phyloP scores from a whole-genome alignment of 1,139 yeast species.

The Taphrina sp. region DNA sequence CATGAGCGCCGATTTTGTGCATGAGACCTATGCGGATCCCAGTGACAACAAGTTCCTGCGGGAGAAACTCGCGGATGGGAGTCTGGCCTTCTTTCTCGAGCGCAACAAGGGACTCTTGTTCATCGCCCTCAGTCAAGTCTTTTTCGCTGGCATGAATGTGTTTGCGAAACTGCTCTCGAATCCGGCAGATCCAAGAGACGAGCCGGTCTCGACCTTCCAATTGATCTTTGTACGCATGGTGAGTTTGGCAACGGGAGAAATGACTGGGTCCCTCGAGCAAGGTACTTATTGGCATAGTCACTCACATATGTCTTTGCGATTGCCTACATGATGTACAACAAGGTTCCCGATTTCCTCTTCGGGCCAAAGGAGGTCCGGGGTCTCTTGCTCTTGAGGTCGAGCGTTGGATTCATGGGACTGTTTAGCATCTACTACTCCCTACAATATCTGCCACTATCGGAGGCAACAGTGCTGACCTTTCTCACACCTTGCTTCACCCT shows the following conservation, averaged over 20 bases:
- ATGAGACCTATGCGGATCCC: conserved; percentile 24
- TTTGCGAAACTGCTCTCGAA: conserved; percentile 70
- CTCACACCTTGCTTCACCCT: conserved; percentile 76
- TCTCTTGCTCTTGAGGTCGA: conserved; percentile 62
- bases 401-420: conserved; percentile 75
- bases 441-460: conserved; percentile 69
- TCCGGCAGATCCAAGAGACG: conserved; percentile 50
- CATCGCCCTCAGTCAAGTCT: conserved; percentile 51
- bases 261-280: conserved; percentile 44
- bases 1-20: conserved; percentile 20
- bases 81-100: conserved; percentile 1
- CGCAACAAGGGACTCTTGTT: conserved; percentile 36
- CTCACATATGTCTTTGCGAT: conserved; percentile 16
- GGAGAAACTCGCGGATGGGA: conserved; percentile 3
- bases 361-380: conserved; percentile 65
- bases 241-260: too few relatives aligned
- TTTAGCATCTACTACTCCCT: conserved; percentile 73
- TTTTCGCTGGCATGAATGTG: conserved; percentile 73
- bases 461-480: conserved; percentile 76
- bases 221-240: conserved; percentile 77
- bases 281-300: too few relatives aligned
- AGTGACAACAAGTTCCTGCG: conserved; percentile 10
- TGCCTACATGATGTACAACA: conserved; percentile 31
- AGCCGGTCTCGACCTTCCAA: conserved; percentile 71
- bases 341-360: conserved; percentile 58